A percentile compares a stretch with the other conserved stretches of the same genome.
Conservation (phyloP, 495 filamentous ascomycete species). For the Penicillium steckii region DNA sequence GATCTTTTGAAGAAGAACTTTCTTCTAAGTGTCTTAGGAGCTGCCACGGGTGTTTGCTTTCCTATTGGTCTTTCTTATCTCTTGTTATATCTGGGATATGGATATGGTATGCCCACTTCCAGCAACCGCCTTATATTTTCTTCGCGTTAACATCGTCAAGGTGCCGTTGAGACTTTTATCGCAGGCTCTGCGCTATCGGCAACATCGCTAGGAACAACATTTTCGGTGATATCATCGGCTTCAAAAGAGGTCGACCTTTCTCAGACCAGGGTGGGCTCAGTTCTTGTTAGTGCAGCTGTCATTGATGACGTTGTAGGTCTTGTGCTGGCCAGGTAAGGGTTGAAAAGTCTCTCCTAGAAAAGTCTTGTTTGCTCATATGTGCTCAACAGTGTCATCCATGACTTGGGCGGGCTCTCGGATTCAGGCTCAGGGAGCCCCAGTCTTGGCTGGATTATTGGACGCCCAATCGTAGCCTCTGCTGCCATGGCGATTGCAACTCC, state of each 20-base stretch:
- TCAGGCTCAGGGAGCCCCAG: slow-evolving; percentile 26
- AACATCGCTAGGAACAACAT: slow-evolving; percentile 35
- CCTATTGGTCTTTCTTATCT: slow-evolving; percentile 35
- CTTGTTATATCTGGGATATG: slow-evolving; percentile 29
- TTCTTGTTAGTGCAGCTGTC: slow-evolving; percentile 61
- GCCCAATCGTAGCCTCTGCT: slow-evolving; percentile 55
- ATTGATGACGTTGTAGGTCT: slow-evolving; percentile 81
- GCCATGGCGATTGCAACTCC: slow-evolving; percentile 51
- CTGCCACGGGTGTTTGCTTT: slow-evolving; percentile 31
- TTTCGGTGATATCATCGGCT: slow-evolving; percentile 30
- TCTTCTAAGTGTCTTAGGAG: slow-evolving; percentile 25
- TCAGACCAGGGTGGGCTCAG: slow-evolving; percentile 31
- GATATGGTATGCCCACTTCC: slow-evolving; percentile 19
- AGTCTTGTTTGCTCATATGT: neutral
- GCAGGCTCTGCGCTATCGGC: slow-evolving; percentile 31
- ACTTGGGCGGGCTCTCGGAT: slow-evolving; percentile 32
- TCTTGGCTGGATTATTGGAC: slow-evolving; percentile 42
- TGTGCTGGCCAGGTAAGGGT: slow-evolving; percentile 28
- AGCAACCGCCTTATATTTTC: neutral
- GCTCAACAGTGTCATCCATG: slow-evolving; percentile 42
- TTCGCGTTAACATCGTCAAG: neutral
- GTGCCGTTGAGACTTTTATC: slow-evolving; percentile 37
- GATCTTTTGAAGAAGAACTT: slow-evolving; percentile 37
- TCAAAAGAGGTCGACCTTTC: slow-evolving; percentile 25
- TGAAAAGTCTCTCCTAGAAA: neutral